Conservation (phyloP, 768 basidiomycete genomes). For the Naganishia onofrii region DNA sequence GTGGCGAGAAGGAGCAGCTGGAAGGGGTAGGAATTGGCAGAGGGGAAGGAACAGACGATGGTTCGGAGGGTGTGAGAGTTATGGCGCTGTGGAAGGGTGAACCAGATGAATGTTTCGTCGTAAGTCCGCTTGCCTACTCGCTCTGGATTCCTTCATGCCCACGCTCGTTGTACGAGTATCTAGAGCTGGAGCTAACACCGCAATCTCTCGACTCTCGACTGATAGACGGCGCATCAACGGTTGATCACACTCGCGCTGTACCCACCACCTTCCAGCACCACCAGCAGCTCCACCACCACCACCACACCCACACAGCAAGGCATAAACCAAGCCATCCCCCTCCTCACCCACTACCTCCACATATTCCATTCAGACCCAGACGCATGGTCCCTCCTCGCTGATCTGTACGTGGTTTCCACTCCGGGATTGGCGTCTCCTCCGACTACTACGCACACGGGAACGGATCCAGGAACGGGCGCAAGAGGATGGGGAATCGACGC, state of each 20-base stretch:
- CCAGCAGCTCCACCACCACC: background rate
- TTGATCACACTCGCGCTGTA: slow-evolving; percentile 43
- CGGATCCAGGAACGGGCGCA: too few species aligned
- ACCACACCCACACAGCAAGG: background rate
- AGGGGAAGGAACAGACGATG: slow-evolving; percentile 6
- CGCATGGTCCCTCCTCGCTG: slow-evolving; percentile 50
- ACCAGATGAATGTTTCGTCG: slow-evolving; percentile 32
- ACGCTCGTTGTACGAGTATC: too few species aligned
- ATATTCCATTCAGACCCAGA: slow-evolving; percentile 52
- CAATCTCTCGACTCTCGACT: background rate
- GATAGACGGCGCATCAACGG: slow-evolving; percentile 51
- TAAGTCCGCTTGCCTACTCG: background rate
- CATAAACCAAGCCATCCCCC: slow-evolving; percentile 28
- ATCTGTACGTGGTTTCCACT: slow-evolving; percentile 44
- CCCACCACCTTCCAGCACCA: slow-evolving; percentile 21
- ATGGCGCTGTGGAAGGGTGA: slow-evolving; percentile 34
- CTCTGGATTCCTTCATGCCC: too few species aligned
- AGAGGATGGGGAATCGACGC: slow-evolving; percentile 22
- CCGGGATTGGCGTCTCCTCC: slow-evolving; percentile 7
- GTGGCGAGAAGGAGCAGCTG: too few species aligned
- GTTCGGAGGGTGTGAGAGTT: slow-evolving; percentile 45
- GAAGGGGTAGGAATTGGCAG: too few species aligned
- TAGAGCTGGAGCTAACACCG: background rate
- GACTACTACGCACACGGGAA: background rate
- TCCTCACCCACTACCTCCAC: slow-evolving; percentile 49